A percentile compares a stretch with the other conserved stretches of the same genome.
Conservation (phyloP, 2,329 filamentous ascomycete species). For the Malbranchea zuffiana region DNA sequence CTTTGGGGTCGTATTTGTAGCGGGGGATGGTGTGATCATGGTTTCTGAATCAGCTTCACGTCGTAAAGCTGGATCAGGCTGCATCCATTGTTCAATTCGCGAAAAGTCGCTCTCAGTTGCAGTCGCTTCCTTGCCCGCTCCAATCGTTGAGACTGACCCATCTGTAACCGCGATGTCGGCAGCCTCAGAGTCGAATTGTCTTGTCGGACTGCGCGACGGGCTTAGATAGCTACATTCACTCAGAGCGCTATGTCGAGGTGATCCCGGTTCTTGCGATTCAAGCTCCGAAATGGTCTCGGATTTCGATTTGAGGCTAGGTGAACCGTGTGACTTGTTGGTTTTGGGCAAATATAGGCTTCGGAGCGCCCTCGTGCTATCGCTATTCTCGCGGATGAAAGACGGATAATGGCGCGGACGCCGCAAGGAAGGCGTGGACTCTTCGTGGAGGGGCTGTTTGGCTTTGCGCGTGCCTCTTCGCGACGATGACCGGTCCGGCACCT, state of each 20-base stretch:
- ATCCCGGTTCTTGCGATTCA: conserved; percentile 26
- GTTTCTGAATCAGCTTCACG: conserved; percentile 16
- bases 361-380: conserved; percentile 28
- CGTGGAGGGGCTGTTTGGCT: conserved; percentile 13
- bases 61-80: conserved; percentile 16
- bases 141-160: background rate
- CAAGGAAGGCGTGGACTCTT: conserved; percentile 20
- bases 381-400: conserved; percentile 31
- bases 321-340: conserved; percentile 20
- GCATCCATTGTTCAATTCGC: conserved; percentile 27
- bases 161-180: background rate
- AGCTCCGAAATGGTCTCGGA: conserved; percentile 29
- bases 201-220: conserved; percentile 21
- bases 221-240: conserved; percentile 37
- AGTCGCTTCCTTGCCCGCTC: background rate
- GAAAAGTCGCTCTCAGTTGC: conserved; percentile 10
- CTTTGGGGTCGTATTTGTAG: background rate
- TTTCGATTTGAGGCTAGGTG: conserved; percentile 24
- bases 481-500: conserved; percentile 32
- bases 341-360: conserved; percentile 30
- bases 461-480: conserved; percentile 24
- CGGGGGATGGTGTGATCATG: conserved; percentile 11
- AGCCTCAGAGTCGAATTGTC: conserved; percentile 12
- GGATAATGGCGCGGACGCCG: conserved; percentile 23
- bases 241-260: conserved; percentile 33